Percentiles rank a stretch among this genome's conserved stretches.
phyloP scores from a whole-genome alignment of 768 basidiomycete species.

The Aureoboletus auriporus region DNA sequence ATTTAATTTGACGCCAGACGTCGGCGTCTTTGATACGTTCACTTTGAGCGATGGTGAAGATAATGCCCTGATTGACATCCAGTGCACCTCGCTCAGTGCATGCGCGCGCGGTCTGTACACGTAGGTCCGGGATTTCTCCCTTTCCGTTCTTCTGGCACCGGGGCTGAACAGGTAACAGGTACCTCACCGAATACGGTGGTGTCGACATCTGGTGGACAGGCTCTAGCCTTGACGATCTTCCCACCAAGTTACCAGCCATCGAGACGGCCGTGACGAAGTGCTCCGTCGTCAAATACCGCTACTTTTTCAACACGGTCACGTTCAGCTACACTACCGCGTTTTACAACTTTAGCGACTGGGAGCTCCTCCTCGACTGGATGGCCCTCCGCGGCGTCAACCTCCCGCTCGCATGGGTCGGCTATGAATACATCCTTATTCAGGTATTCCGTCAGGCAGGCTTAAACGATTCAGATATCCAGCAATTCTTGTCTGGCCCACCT shows the following conservation, averaged over 20 bases:
- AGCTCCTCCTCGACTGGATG: conserved; percentile 39
- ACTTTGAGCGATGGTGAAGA: conserved; percentile 28
- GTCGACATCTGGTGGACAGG: conserved; percentile 45
- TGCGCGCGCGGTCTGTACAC: conserved; percentile 38
- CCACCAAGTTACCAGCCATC: conserved; percentile 28
- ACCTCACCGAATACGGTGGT: conserved; percentile 33
- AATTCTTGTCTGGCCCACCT: conserved; percentile 36
- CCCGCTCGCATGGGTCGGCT: conserved; percentile 40
- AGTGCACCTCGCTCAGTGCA: conserved; percentile 34
- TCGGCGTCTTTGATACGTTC: conserved; percentile 27
- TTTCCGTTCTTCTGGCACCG: background rate
- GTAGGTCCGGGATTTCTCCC: conserved; percentile 19
- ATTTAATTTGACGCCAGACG: conserved; percentile 25
- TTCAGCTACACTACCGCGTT: conserved; percentile 40
- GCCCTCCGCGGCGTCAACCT: conserved; percentile 39
- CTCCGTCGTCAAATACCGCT: conserved; percentile 37
- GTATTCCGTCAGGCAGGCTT: conserved; percentile 37
- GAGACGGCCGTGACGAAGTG: conserved; percentile 28
- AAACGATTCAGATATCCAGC: conserved; percentile 30
- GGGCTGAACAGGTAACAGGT: conserved; percentile 16
- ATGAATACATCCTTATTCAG: conserved; percentile 35
- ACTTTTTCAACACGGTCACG: conserved; percentile 42
- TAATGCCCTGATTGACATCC: conserved; percentile 21
- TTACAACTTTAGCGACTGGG: conserved; percentile 37
- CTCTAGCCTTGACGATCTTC: conserved; percentile 33